These are phyloP conservation scores for Cyclotella atomus DNA, from an alignment of 108 stramenopile genomes.

Conservation along the genomic window DNA sequence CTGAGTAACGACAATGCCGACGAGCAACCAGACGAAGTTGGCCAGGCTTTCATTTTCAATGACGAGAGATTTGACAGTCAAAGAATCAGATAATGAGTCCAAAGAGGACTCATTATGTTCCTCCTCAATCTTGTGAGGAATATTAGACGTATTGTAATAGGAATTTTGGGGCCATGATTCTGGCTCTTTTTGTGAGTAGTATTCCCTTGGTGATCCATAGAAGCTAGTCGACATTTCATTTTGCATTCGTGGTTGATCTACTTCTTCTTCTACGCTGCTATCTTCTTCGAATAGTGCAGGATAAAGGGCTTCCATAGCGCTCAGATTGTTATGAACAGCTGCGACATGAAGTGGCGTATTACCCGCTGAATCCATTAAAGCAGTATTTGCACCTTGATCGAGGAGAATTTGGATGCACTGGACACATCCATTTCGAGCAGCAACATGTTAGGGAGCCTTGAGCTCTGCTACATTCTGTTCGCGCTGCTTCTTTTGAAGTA, in stretches of 20 bases:
- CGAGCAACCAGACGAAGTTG: neutral
- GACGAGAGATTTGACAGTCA: neutral
- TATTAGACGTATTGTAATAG: conserved; percentile 13
- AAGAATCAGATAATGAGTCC: neutral
- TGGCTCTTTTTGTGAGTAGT: conserved; percentile 5
- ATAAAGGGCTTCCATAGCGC: conserved; percentile 19
- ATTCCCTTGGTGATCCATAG: conserved; percentile 7
- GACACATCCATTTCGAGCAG: conserved; percentile 14
- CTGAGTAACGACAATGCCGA: neutral
- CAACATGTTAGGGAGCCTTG: conserved; percentile 24
- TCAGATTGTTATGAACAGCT: neutral
- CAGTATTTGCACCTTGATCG: conserved; percentile 16
- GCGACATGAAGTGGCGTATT: conserved; percentile 25
- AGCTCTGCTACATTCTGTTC: no score
- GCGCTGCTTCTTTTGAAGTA: no score
- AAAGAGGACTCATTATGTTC: conserved; percentile 5
- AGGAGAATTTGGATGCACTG: conserved; percentile 16
- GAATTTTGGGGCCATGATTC: conserved; percentile 22
- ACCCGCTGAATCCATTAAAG: conserved; percentile 6
- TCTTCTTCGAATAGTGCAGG: conserved; percentile 7
- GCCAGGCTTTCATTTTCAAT: neutral
- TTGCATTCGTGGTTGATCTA: neutral
- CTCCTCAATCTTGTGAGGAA: conserved; percentile 7
- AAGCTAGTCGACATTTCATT: neutral
- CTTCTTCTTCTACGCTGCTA: conserved; percentile 16